Evolutionary conservation across 2,329 filamentous ascomycete genomes (phyloP).

Genomic region (Aspergillus intermedius): DNA sequence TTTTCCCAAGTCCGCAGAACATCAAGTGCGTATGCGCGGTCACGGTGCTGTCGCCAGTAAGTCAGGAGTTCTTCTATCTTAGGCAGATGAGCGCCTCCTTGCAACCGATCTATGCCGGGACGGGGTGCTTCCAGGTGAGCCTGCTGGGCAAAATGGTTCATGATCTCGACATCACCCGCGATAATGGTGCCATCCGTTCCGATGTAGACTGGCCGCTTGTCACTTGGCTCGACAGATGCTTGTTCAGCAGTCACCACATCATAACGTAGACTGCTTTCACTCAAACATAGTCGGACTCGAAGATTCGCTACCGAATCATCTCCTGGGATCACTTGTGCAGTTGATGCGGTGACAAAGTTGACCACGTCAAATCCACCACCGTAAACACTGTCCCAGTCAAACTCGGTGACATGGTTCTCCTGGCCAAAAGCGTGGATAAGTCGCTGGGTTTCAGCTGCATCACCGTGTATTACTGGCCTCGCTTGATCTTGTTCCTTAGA

Average conservation of each 20-base stretch:
- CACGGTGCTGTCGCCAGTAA: slow-evolving; percentile 23
- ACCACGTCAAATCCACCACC: slow-evolving; percentile 75
- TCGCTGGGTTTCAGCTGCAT: slow-evolving; percentile 53
- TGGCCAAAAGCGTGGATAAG: slow-evolving; percentile 74
- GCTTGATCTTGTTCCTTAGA: slow-evolving; percentile 59
- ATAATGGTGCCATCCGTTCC: slow-evolving; percentile 22
- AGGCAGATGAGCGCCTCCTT: slow-evolving; percentile 21
- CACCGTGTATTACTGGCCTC: slow-evolving; percentile 60
- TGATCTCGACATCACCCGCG: slow-evolving; percentile 26
- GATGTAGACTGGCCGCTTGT: slow-evolving; percentile 20
- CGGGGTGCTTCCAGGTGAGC: slow-evolving; percentile 13
- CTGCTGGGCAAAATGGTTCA: slow-evolving; percentile 23
- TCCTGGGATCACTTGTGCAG: slow-evolving; percentile 25
- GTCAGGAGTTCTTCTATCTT: slow-evolving; percentile 24
- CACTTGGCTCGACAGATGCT: not conserved
- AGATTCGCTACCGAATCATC: slow-evolving; percentile 31
- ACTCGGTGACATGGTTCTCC: slow-evolving; percentile 69
- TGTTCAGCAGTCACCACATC: slow-evolving; percentile 7
- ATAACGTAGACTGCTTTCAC: slow-evolving; percentile 36
- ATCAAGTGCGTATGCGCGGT: slow-evolving; percentile 9
- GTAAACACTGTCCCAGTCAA: slow-evolving; percentile 69
- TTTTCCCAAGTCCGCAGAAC: slow-evolving; percentile 28
- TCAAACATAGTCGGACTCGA: slow-evolving; percentile 31
- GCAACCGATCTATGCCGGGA: slow-evolving; percentile 21
- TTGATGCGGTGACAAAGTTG: slow-evolving; percentile 39